These are phyloP conservation scores for Ophiocordyceps camponoti-leonardi DNA, from an alignment of 2,329 filamentous ascomycete species.

Conservation along the genomic window DNA sequence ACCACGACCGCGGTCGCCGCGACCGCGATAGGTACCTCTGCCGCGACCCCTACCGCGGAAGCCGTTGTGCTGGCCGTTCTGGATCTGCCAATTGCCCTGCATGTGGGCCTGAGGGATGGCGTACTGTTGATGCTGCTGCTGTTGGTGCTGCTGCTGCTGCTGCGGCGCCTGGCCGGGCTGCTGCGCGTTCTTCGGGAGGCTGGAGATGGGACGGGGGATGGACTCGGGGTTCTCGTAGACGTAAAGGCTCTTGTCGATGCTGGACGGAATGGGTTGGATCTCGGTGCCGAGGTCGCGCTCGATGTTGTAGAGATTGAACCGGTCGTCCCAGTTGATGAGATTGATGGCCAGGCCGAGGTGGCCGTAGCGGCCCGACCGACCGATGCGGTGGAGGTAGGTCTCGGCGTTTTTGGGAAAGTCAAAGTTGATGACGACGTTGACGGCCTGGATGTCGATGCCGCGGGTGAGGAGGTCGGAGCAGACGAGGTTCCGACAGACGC, in stretches of 20 bases:
- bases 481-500: slow-evolving; percentile 92
- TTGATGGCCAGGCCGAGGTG: slow-evolving; percentile 97
- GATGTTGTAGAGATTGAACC: slow-evolving; percentile 97
- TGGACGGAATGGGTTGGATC: slow-evolving; percentile 86
- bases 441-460: slow-evolving; percentile 98
- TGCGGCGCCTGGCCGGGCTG: slow-evolving; percentile 11
- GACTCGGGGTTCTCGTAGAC: slow-evolving; percentile 94
- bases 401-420: slow-evolving; percentile 99
- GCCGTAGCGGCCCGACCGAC: slow-evolving; percentile 90
- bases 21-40: slow-evolving; percentile 19
- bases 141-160: slow-evolving; percentile 9
- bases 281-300: slow-evolving; percentile 94
- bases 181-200: slow-evolving; percentile 19
- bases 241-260: slow-evolving; percentile 95
- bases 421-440: slow-evolving; percentile 99
- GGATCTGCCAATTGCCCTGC: slow-evolving; percentile 24
- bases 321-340: slow-evolving; percentile 97
- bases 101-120: slow-evolving; percentile 8
- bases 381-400: slow-evolving; percentile 95
- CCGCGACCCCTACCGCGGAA: slow-evolving; percentile 19
- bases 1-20: slow-evolving; percentile 20
- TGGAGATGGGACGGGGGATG: slow-evolving; percentile 66
- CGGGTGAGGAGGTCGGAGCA: slow-evolving; percentile 95
- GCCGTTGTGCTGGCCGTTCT: slow-evolving; percentile 20
- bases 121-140: slow-evolving; percentile 7